Evolutionary conservation across 108 stramenopile species (phyloP).

Genomic region (Stephanodiscus triporus): DNA sequence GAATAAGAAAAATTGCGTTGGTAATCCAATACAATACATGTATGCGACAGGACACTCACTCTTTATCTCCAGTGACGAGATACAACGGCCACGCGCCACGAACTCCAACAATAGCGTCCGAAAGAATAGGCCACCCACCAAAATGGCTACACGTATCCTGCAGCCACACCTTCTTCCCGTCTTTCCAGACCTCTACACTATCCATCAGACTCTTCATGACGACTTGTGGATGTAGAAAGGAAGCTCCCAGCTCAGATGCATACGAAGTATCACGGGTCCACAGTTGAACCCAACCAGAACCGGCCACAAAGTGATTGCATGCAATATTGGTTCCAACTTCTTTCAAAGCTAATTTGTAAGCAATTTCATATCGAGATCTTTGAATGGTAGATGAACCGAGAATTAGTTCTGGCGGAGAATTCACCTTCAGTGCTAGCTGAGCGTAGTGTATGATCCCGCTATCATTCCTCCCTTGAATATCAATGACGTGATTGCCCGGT

Average conservation of each 20-base stretch:
- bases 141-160: conserved; percentile 45
- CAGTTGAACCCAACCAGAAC: conserved; percentile 38
- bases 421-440: not conserved
- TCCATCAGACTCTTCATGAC: conserved; percentile 16
- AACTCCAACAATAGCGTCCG: conserved; percentile 54
- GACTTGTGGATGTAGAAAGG: conserved; percentile 41
- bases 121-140: conserved; percentile 47
- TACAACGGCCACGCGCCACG: conserved; percentile 45
- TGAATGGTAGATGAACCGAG: not conserved
- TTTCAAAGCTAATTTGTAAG: conserved; percentile 20
- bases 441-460: not conserved
- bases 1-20: not conserved
- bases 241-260: conserved; percentile 40
- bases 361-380: conserved; percentile 10
- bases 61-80: conserved; percentile 35
- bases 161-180: conserved; percentile 26
- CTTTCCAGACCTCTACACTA: conserved; percentile 12
- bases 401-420: conserved; percentile 2
- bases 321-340: conserved; percentile 40
- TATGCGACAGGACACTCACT: not conserved
- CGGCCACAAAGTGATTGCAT: conserved; percentile 38
- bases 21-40: not conserved
- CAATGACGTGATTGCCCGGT: conserved; percentile 2
- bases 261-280: conserved; percentile 57
- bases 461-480: not conserved